Base-by-base conservation (phyloP, 1,284 basidiomycete species). In the Ustilago cynodontis region DNA sequence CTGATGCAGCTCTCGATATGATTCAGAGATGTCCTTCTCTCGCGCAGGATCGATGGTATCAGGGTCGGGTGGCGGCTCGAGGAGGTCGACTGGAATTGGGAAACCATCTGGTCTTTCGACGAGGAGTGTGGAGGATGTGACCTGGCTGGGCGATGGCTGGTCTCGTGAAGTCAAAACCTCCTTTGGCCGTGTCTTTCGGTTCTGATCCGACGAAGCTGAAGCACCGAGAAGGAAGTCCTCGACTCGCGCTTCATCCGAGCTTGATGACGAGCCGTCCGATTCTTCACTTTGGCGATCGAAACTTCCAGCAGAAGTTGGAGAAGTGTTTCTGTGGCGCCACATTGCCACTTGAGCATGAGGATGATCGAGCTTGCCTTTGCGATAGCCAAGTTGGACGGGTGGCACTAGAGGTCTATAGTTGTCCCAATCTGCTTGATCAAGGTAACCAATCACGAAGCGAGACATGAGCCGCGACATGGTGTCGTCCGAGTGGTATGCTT, bases 381-480 rank as follows among this genome's bases (percentile, higher is more conserved):
- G 73, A 59, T 84, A 86, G n/a, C 95, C 96, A 0, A 92, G 90
- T 87, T 92, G 91, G 73, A 98, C 90, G 2, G 96, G 97, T 28
- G 97, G 96, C 0, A 94, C 89, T 47, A 98, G 89, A 18, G 95
- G 93, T 39, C 87, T 86, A 93, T 94, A 98, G 35, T 68, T 39
- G 55, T 79, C 67, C 70, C 82, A 85, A 43, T 87, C 88, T 11
- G 87, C 86, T 41, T 89, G 84, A 63, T 91, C 89, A 20, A 98
- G 91, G 26, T 88, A 89, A 14, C 92, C 96, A 31, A 97, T 88
- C 52, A 90, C 90, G 86, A 93, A 98, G 33, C 89, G 89, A 24
- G 88, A 87, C 85, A 99, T 91, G 56, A 71, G 69, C 26, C 88
- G 87, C 59, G 91, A 87, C 29, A 89, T 80, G 47, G 94, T 92